Base-by-base conservation (phyloP, 495 filamentous ascomycete species). In the Evernia prunastri region DNA sequence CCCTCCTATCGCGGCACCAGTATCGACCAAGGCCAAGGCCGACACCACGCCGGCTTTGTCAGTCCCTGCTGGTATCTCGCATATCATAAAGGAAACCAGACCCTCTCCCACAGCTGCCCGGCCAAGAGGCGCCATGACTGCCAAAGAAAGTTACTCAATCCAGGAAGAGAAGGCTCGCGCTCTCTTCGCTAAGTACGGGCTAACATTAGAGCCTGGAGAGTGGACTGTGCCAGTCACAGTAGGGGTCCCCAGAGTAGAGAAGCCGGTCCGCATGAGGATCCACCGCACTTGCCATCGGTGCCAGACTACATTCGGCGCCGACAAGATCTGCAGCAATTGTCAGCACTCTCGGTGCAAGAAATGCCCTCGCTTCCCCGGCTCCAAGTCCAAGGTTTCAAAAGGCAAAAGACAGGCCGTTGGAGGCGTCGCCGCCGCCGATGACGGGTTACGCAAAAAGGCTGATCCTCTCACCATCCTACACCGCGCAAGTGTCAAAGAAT, bases 241-340 rank as follows among this genome's bases (percentile, higher is more conserved):
- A 37, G 80, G 86, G 59, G 80, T 86, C 27, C 75, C 86, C 56
- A 88, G 93, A 33, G 86, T 96, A 23, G 86, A 93, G 72, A 96
- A 93, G 75, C 85, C 89, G 23, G 90, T 96, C 66, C 89, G 91
- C 67, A 95, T 97, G 88, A 84, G 93, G 39, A 87, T 96, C 42
- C 92, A 90, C 68, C 87, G 89, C 60, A 85, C 80, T 61, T 95
- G 90, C 70, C 90, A 95, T 71, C 82, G 81, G 63, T 95, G 90
- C 73, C 81, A 87, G 66, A 85, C 86, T 6, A 81, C 81, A 23
- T 95, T 87, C 73, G 89, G 88, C 57, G 73, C 80, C 25, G 84
- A 87, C 63, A 90, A 86, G 70, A 75, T 84, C 51, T 95, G 90
- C 74, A 73, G 77, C 66, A 84, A 83, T 40, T 95, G 90, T 75